Percentiles rank a stretch among this genome's conserved stretches.
phyloP scores from a whole-genome alignment of 257 asterid genomes.

The Solanum sitiens region DNA sequence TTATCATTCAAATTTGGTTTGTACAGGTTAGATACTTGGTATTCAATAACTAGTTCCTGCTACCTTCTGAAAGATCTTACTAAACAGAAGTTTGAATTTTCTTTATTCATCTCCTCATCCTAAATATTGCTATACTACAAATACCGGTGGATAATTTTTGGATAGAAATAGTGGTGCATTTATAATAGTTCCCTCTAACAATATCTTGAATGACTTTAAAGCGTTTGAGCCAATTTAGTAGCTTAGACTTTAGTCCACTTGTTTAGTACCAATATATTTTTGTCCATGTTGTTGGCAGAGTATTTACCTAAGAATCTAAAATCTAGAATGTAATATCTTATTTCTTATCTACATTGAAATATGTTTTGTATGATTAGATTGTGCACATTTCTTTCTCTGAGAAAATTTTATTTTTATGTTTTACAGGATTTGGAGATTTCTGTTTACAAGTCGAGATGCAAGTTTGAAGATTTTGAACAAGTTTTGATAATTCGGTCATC shows the following conservation, averaged over 20 bases:
- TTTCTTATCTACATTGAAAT: no score
- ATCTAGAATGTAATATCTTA: neutral
- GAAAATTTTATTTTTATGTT: neutral
- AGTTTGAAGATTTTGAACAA: neutral
- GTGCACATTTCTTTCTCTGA: neutral
- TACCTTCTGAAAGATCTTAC: no score
- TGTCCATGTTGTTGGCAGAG: neutral
- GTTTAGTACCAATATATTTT: neutral
- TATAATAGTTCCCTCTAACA: no score
- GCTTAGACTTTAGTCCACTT: neutral
- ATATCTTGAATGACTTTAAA: neutral
- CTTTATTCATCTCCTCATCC: no score
- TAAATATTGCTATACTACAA: no score
- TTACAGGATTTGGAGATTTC: neutral
- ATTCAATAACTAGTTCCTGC: no score
- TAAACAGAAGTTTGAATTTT: no score
- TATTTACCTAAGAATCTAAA: neutral
- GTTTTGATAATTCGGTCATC: neutral
- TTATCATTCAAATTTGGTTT: no score
- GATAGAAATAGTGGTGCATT: no score
- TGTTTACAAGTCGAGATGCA: neutral
- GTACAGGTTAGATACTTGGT: no score
- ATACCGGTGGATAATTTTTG: no score
- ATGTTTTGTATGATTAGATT: neutral
- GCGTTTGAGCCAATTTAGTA: neutral